A percentile compares a stretch with the other conserved stretches of the same genome.
Evolutionary conservation across 441 rosid species (phyloP).

Genomic region (Hura crepitans): DNA sequence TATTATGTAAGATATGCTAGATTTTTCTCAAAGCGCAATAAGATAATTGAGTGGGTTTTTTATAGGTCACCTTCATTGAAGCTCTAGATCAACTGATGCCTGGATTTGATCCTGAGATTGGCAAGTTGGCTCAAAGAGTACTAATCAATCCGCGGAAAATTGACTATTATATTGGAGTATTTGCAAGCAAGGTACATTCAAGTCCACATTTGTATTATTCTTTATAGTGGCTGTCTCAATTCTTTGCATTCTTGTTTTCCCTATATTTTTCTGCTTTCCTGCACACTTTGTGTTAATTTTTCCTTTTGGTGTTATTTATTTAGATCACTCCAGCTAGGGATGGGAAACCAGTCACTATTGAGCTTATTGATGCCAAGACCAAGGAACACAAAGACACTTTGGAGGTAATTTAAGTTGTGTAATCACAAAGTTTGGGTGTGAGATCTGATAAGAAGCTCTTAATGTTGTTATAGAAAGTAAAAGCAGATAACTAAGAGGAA

Average conservation of each 20-base stretch:
- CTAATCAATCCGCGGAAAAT: conserved; percentile 89
- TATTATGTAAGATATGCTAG: not conserved
- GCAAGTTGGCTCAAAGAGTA: conserved; percentile 93
- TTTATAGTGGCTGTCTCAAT: not conserved
- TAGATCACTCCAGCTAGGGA: conserved; percentile 91
- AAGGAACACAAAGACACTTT: conserved; percentile 78
- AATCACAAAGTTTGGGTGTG: not conserved
- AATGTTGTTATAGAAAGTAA: not conserved
- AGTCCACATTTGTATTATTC: not conserved
- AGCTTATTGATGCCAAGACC: conserved; percentile 96
- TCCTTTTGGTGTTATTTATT: conserved; percentile 9
- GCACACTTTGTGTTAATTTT: conserved; percentile 12
- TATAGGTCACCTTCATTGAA: conserved; percentile 91
- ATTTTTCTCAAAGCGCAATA: conserved; percentile 10
- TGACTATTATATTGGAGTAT: conserved; percentile 88
- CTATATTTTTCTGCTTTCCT: not conserved
- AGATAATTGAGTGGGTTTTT: conserved; percentile 11
- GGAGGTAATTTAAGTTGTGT: conserved; percentile 53
- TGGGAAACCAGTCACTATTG: conserved; percentile 90
- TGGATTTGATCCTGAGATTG: conserved; percentile 98
- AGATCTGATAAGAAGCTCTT: not conserved
- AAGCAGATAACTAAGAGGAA: not conserved
- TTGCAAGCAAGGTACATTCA: conserved; percentile 71
- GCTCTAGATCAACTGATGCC: conserved; percentile 99
- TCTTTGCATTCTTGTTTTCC: conserved; percentile 13